phyloP scores from a whole-genome alignment of 345 rosid genomes.

The Trapa incisa region DNA sequence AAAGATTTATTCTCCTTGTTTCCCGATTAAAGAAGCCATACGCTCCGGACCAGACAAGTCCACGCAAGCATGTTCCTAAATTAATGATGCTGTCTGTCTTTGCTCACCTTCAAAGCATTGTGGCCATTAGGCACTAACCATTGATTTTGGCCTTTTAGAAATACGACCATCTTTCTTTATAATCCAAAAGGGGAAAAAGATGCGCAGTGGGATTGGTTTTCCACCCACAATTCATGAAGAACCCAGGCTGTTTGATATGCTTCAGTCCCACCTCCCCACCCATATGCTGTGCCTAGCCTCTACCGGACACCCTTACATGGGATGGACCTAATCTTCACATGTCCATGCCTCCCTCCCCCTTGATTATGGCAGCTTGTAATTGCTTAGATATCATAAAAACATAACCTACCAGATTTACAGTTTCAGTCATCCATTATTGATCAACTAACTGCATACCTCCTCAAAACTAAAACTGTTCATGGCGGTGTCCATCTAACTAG shows the following conservation, averaged over 20 bases:
- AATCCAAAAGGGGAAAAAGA: too few species aligned
- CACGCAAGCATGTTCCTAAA: background rate
- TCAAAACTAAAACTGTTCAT: too few species aligned
- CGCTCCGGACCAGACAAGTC: background rate
- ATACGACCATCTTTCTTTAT: too few species aligned
- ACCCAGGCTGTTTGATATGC: background rate
- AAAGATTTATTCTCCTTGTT: background rate
- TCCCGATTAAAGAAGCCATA: background rate
- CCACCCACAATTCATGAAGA: background rate
- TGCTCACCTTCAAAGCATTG: background rate
- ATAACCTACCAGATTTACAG: too few species aligned
- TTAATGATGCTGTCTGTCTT: constrained; percentile 8
- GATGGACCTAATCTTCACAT: constrained; percentile 2
- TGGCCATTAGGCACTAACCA: background rate
- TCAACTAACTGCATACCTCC: too few species aligned
- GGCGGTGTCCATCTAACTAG: too few species aligned
- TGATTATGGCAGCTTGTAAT: too few species aligned
- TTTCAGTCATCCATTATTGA: too few species aligned
- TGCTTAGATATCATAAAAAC: too few species aligned
- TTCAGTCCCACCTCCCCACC: background rate
- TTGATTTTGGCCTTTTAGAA: background rate
- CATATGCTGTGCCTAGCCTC: background rate
- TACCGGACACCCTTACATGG: background rate
- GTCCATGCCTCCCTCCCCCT: background rate
- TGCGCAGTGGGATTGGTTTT: too few species aligned